Evolutionary conservation across 2,329 filamentous ascomycete genomes (phyloP).

Genomic region (Corynespora cassiicola): DNA sequence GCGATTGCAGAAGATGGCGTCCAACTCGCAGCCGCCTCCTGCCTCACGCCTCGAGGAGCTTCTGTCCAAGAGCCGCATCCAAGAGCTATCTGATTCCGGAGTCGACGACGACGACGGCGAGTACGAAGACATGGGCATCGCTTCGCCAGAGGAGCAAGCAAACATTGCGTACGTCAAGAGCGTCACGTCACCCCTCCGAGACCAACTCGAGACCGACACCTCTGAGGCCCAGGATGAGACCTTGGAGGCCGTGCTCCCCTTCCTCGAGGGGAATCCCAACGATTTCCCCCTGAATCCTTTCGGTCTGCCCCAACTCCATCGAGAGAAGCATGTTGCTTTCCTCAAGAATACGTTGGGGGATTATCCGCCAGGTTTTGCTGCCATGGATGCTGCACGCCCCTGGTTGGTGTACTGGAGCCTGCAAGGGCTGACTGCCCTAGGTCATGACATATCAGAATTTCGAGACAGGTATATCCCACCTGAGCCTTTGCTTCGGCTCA

Average conservation of each 20-base stretch:
- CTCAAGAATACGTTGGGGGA: constrained; percentile 61
- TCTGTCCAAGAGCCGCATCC: constrained; percentile 30
- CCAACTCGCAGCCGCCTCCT: constrained; percentile 20
- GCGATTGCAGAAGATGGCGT: too few relatives aligned
- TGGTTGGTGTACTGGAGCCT: constrained; percentile 97
- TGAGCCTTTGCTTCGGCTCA: neutral
- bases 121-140: constrained; percentile 45
- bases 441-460: constrained; percentile 73
- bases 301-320: constrained; percentile 77
- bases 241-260: constrained; percentile 71
- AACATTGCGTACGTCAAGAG: constrained; percentile 37
- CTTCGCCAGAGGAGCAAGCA: constrained; percentile 31
- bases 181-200: constrained; percentile 64
- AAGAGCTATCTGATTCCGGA: constrained; percentile 44
- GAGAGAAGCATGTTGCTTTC: constrained; percentile 66
- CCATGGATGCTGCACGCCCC: constrained; percentile 84
- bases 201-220: constrained; percentile 71
- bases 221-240: constrained; percentile 73
- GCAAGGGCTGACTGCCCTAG: constrained; percentile 75
- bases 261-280: constrained; percentile 63
- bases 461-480: constrained; percentile 64
- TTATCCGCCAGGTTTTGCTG: constrained; percentile 74
- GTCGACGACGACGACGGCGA: constrained; percentile 34
- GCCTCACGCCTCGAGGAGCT: constrained; percentile 36
- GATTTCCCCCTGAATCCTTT: constrained; percentile 67